phyloP scores from a whole-genome alignment of 2,329 filamentous ascomycete species.

The Colletotrichum sublineola region DNA sequence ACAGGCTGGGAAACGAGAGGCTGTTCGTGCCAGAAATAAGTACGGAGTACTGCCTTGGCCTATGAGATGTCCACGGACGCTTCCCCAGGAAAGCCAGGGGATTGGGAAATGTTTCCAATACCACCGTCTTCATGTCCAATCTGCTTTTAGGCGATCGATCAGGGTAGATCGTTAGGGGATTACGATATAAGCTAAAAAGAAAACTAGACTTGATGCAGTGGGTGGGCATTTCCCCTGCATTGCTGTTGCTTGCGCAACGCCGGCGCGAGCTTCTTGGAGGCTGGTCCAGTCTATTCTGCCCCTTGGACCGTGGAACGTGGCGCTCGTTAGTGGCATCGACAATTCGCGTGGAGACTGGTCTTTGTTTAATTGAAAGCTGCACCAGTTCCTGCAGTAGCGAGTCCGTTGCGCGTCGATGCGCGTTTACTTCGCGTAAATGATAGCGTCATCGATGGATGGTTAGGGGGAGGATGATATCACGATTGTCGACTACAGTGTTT shows the following conservation, averaged over 20 bases:
- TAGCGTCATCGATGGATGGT: constrained; percentile 39
- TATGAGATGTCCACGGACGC: neutral
- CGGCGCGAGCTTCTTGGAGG: neutral
- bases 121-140: constrained; percentile 23
- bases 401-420: constrained; percentile 28
- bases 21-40: neutral
- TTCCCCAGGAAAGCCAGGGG: constrained; percentile 13
- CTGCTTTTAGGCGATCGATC: constrained; percentile 11
- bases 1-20: neutral
- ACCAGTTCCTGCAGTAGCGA: constrained; percentile 14
- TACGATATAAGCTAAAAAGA: neutral
- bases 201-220: neutral
- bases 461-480: constrained; percentile 18
- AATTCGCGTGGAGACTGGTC: neutral
- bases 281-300: constrained; percentile 9
- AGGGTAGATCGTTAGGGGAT: constrained; percentile 26
- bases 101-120: neutral
- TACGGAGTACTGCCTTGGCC: neutral
- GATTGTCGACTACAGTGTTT: constrained; percentile 4
- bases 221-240: neutral
- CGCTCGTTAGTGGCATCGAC: constrained; percentile 34
- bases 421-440: constrained; percentile 38
- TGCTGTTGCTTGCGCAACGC: neutral
- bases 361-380: constrained; percentile 12
- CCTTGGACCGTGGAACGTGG: constrained; percentile 15